Evolutionary conservation across 2,329 filamentous ascomycete genomes (phyloP).

Genomic region (Teratosphaeriaceae sp.): DNA sequence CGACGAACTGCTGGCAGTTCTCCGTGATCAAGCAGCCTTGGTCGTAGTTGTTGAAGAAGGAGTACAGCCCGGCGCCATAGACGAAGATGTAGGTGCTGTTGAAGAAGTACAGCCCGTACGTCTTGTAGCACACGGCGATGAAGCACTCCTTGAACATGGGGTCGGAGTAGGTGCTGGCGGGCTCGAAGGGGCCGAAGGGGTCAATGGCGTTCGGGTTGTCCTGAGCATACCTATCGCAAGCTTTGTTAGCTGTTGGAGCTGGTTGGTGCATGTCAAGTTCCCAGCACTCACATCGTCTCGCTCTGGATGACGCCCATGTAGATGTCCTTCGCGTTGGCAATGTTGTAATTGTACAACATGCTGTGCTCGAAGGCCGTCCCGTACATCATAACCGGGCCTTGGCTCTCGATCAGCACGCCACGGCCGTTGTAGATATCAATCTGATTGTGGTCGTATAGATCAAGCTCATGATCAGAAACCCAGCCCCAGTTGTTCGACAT

Average conservation of each 20-base stretch:
- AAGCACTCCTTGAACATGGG: slow-evolving; percentile 62
- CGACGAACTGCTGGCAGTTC: slow-evolving; percentile 45
- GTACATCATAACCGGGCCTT: slow-evolving; percentile 46
- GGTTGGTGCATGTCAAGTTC: background rate
- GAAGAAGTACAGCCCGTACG: slow-evolving; percentile 67
- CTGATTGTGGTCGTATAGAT: slow-evolving; percentile 62
- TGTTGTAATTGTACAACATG: slow-evolving; percentile 71
- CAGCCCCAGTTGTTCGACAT: slow-evolving; percentile 90
- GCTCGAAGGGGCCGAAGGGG: slow-evolving; percentile 58
- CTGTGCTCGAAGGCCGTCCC: slow-evolving; percentile 61
- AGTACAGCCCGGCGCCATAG: slow-evolving; percentile 50
- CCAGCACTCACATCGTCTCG: slow-evolving; percentile 65
- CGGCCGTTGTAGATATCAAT: slow-evolving; percentile 83
- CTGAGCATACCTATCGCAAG: slow-evolving; percentile 55
- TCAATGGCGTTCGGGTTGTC: slow-evolving; percentile 67
- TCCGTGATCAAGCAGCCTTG: slow-evolving; percentile 40
- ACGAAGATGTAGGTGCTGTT: slow-evolving; percentile 48
- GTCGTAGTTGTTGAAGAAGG: slow-evolving; percentile 52
- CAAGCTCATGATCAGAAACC: slow-evolving; percentile 87
- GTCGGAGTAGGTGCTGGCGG: slow-evolving; percentile 49
- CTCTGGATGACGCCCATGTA: slow-evolving; percentile 82
- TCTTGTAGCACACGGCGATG: slow-evolving; percentile 55
- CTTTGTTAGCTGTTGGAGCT: background rate
- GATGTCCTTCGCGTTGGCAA: slow-evolving; percentile 68
- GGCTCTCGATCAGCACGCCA: slow-evolving; percentile 64